These are phyloP conservation scores for Platanus orientalis DNA, from an alignment of 164 flowering plant genomes.

Conservation along the genomic window DNA sequence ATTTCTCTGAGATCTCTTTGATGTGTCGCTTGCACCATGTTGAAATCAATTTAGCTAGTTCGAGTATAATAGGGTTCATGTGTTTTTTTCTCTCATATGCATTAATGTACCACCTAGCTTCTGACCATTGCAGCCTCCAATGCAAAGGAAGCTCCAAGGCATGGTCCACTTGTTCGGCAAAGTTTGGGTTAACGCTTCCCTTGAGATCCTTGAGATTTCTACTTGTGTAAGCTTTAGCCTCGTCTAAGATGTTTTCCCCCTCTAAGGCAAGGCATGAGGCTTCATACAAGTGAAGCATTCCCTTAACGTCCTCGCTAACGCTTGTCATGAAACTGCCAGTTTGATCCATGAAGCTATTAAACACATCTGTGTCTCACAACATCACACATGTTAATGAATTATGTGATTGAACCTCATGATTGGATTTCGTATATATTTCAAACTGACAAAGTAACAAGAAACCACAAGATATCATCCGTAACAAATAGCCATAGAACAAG, in stretches of 20 bases:
- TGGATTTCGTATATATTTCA: too few relatives aligned
- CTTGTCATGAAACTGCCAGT: neutral
- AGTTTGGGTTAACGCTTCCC: neutral
- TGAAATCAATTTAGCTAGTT: neutral
- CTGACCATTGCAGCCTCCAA: neutral
- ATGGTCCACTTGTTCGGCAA: neutral
- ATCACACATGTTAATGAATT: neutral
- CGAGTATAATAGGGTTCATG: neutral
- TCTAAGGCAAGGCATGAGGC: constrained; percentile 20
- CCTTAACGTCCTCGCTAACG: neutral
- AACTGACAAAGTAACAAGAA: too few relatives aligned
- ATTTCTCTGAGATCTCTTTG: neutral
- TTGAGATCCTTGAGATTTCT: constrained; percentile 7
- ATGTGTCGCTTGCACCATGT: neutral
- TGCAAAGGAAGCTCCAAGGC: neutral
- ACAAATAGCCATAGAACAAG: neutral
- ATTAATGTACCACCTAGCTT: constrained; percentile 1
- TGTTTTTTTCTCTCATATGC: neutral
- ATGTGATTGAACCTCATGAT: too few relatives aligned
- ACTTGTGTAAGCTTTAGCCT: constrained; percentile 17
- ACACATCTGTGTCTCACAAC: neutral
- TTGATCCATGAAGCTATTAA: neutral
- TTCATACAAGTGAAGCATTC: constrained; percentile 15
- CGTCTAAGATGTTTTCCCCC: constrained; percentile 24
- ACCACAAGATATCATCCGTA: neutral